Evolutionary conservation across 2,329 filamentous ascomycete genomes (phyloP), one percentile per base, ranked within the genome.

Genomic region (Coniochaeta ligniaria): DNA sequence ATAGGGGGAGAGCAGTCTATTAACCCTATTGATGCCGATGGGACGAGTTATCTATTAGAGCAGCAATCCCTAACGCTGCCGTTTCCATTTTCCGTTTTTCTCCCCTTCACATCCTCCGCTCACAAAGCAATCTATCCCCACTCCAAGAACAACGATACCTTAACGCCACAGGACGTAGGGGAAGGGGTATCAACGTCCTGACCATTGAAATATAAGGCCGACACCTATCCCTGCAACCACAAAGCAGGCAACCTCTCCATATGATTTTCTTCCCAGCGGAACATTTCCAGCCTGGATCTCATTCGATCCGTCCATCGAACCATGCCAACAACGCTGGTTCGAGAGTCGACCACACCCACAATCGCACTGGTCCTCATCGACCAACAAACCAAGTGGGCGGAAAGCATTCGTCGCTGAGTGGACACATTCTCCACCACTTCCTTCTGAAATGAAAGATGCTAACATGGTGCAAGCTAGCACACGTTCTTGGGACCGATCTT

Each of bases 401-500:
- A n/a, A n/a, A 41, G 16, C 17, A n/a, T n/a, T 20, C 38, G 6
- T n/a, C 38, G 5, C 17, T 41, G 16, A n/a, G 6, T n/a, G 38
- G 17, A 11, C 38, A n/a, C 17, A 9, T 4, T 3, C 43, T 31
- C 24, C 22, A 16, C 3, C 22, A 6, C 9, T 7, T 52, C 26
- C 2, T 47, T 52, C 12, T 14, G 6, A 28, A 6, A 31, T 26
- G 24, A 17, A n/a, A 31, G 14, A 14, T 24, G 43, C 24, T 31
- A 22, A 52, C 47, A 17, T 52, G 47, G 6, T 4, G 2, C 43
- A 31, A 22, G 6, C 47, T 52, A 52, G 47, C 47, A 17, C 47
- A 31, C 11, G 9, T 31, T 31, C 22, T 52, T 26, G 43, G 22
- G 43, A 11, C 60, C 59, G 8, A 62, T 57, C 16, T 57, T 62